Evolutionary conservation across 495 filamentous ascomycete species (phyloP), one percentile per base, ranked within the genome.

Genomic region (Trichoderma reesei): DNA sequence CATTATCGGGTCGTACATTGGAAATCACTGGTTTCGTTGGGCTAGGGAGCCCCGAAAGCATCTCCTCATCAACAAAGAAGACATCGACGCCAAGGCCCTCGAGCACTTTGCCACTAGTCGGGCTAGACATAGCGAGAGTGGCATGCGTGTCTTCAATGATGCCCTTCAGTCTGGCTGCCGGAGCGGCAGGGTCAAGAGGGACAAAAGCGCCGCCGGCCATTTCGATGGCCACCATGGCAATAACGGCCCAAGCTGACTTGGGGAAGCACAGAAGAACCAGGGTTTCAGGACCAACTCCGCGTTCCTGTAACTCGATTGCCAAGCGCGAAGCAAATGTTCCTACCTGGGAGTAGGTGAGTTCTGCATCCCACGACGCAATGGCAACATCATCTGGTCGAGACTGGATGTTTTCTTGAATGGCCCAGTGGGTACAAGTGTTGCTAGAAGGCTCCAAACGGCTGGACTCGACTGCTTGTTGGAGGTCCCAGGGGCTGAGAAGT

Each of bases 301-400:
- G 64, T n/a, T 37, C 44, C 14, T 61, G 41, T 2, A 82, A 68
- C 33, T 76, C 63, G 1, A 69, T 65, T 3, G 79, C 74, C 3
- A 83, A 67, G 5, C 69, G 68, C 9, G 62, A 70, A 16, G 81
- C 72, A 2, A 74, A 64, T 5, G 65, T 64, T 26, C 82, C 74
- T 20, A 85, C 68, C 60, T 83, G 70, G 0, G 61, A 63, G 65
- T 83, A 82, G 1, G 76, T 82, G 11, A 84, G 72, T 41, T 75
- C 70, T n/a, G 73, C 80, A 65, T 85, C 82, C 79, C 80, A 83
- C 1, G 79, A 73, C 44, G 71, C 74, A 7, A 83, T 68, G 0
- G 79, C 80, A 14, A 37, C 33, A 3, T 41, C 46, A 6, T 38
- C 8, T 20, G 63, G 63, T 20, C 59, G 51, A n/a, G 33, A 51